phyloP scores from a whole-genome alignment of 345 rosid species.

The Odontarrhena argentea region DNA sequence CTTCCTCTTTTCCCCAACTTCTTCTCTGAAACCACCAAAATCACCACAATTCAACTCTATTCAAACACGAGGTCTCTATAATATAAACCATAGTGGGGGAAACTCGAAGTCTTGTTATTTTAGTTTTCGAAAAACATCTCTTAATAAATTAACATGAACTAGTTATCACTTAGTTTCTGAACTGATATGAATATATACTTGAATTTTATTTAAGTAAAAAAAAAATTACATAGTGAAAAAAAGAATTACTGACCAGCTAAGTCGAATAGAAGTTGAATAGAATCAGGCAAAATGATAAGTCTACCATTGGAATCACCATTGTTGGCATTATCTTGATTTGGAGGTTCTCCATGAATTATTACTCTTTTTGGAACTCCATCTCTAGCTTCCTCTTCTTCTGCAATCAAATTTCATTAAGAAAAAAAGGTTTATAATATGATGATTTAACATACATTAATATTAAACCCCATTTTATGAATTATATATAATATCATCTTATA shows the following conservation, averaged over 20 bases:
- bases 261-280: constrained; percentile 64
- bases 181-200: background rate
- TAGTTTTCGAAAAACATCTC: no score
- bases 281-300: constrained; percentile 70
- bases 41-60: background rate
- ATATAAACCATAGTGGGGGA: no score
- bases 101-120: no score
- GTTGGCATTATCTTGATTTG: constrained; percentile 44
- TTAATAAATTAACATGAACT: no score
- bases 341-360: constrained; percentile 73
- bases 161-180: no score
- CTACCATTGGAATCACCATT: constrained; percentile 52
- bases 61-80: background rate
- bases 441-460: background rate
- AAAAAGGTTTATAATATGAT: background rate
- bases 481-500: constrained; percentile 35
- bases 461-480: background rate
- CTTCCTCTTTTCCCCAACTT: constrained; percentile 74
- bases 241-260: constrained; percentile 64
- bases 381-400: constrained; percentile 48
- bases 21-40: constrained; percentile 55
- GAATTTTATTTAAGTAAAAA: background rate
- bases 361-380: constrained; percentile 53
- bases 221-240: constrained; percentile 1
- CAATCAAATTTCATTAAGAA: background rate